These are phyloP conservation scores for Diacronema lutheri DNA, from an alignment of 78 protist species.

Conservation along the genomic window DNA sequence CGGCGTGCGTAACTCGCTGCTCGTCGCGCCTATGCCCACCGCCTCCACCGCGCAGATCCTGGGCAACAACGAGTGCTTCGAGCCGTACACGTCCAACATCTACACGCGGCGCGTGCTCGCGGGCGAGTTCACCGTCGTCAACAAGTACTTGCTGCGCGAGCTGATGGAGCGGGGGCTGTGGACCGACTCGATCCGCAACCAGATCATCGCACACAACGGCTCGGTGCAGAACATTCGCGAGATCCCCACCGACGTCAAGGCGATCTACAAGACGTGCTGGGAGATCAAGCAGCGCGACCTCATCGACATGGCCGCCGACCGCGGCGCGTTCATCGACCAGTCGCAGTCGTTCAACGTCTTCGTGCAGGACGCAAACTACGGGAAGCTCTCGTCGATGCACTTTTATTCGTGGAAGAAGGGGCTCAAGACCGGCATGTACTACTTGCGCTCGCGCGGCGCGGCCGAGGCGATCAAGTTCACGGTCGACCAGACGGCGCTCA, in stretches of 20 bases:
- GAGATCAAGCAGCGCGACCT: slow-evolving; percentile 86
- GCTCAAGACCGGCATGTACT: slow-evolving; percentile 97
- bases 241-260: slow-evolving; percentile 87
- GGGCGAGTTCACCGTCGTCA: slow-evolving; percentile 95
- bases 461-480: slow-evolving; percentile 96
- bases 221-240: slow-evolving; percentile 72
- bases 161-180: slow-evolving; percentile 86
- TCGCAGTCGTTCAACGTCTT: slow-evolving; percentile 74
- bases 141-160: slow-evolving; percentile 88
- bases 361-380: slow-evolving; percentile 81
- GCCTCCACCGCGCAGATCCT: slow-evolving; percentile 93
- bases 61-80: slow-evolving; percentile 98
- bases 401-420: slow-evolving; percentile 96
- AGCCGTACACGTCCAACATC: slow-evolving; percentile 96
- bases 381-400: slow-evolving; percentile 95
- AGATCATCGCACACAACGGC: slow-evolving; percentile 86
- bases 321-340: slow-evolving; percentile 97
- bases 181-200: slow-evolving; percentile 67
- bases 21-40: slow-evolving; percentile 99
- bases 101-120: slow-evolving; percentile 91
- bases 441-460: slow-evolving; percentile 93
- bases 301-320: slow-evolving; percentile 97
- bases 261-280: slow-evolving; percentile 95
- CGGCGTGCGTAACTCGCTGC: slow-evolving; percentile 93
- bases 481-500: slow-evolving; percentile 67